A percentile compares a stretch with the other conserved stretches of the same genome.
phyloP scores from a whole-genome alignment of 2,329 filamentous ascomycete species.

The Berkeleyomyces basicola region DNA sequence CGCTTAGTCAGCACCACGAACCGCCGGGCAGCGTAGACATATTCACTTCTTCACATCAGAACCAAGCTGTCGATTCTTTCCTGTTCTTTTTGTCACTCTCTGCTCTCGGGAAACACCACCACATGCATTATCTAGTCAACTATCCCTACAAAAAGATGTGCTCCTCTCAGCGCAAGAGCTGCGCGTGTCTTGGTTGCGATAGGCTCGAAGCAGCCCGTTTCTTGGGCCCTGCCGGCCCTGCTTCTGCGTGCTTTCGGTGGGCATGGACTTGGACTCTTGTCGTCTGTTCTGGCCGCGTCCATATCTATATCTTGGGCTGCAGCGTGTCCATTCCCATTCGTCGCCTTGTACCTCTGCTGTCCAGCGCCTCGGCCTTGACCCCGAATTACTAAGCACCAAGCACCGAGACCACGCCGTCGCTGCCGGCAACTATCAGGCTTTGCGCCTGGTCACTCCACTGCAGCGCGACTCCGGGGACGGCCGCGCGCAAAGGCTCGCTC shows the following conservation, averaged over 20 bases:
- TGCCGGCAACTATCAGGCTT: conserved; percentile 57
- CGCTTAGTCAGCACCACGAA: too few species aligned
- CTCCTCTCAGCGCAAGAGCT: not conserved
- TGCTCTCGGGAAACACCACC: too few species aligned
- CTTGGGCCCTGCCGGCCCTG: not conserved
- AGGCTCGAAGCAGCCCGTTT: not conserved
- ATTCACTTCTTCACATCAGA: too few species aligned
- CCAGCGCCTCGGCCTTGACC: not conserved
- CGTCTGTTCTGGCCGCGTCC: not conserved
- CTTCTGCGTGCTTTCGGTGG: not conserved
- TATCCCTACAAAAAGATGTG: not conserved
- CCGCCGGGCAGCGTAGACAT: too few species aligned
- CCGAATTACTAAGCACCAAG: conserved; percentile 28
- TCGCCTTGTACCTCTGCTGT: not conserved
- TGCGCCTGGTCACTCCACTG: conserved; percentile 63
- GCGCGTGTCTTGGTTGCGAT: not conserved
- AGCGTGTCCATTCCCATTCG: not conserved
- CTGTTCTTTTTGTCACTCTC: too few species aligned
- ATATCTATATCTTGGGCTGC: not conserved
- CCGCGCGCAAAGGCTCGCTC: conserved; percentile 69
- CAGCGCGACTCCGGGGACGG: conserved; percentile 54
- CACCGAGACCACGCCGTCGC: conserved; percentile 58
- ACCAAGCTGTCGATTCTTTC: too few species aligned
- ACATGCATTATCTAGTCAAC: too few species aligned
- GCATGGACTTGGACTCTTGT: not conserved